phyloP scores from a whole-genome alignment of 176 grass and related monocot species.

The Dendrocalamus sinicus region DNA sequence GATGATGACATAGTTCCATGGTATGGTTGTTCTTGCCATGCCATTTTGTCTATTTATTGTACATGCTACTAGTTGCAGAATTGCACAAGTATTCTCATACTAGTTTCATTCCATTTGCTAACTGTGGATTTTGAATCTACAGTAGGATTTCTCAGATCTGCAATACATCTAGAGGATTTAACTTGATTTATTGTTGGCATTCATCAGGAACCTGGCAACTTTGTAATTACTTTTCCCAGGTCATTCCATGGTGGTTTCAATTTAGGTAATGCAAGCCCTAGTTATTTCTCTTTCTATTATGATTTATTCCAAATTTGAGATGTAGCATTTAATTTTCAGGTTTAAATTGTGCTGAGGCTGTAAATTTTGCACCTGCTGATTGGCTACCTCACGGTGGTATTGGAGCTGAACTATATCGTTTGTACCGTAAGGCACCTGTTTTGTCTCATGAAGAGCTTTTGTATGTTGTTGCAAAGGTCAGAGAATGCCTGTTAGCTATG shows the following conservation, averaged over 20 bases:
- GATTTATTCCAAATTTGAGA: conserved; percentile 37
- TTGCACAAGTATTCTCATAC: conserved; percentile 14
- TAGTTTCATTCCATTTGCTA: neutral
- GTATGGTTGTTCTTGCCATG: conserved; percentile 1
- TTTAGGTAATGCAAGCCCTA: conserved; percentile 64
- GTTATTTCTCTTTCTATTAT: conserved; percentile 22
- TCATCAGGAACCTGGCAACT: conserved; percentile 90
- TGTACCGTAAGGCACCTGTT: conserved; percentile 80
- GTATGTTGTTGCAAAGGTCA: conserved; percentile 58
- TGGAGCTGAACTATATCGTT: conserved; percentile 48
- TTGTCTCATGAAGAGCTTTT: conserved; percentile 93
- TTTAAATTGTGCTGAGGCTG: conserved; percentile 93
- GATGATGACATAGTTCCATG: conserved; percentile 1
- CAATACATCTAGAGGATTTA: conserved; percentile 1
- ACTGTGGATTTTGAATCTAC: conserved; percentile 6
- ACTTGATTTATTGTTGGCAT: conserved; percentile 22
- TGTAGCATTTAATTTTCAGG: conserved; percentile 55
- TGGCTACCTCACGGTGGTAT: conserved; percentile 75
- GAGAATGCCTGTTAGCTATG: too few species aligned
- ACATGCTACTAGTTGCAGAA: neutral
- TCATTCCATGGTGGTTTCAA: conserved; percentile 98
- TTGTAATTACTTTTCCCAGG: conserved; percentile 52
- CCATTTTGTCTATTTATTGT: neutral
- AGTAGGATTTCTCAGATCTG: neutral
- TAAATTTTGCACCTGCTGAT: conserved; percentile 95